Evolutionary conservation across 139 green algal genomes (phyloP).

Genomic region (Trebouxia sp.): DNA sequence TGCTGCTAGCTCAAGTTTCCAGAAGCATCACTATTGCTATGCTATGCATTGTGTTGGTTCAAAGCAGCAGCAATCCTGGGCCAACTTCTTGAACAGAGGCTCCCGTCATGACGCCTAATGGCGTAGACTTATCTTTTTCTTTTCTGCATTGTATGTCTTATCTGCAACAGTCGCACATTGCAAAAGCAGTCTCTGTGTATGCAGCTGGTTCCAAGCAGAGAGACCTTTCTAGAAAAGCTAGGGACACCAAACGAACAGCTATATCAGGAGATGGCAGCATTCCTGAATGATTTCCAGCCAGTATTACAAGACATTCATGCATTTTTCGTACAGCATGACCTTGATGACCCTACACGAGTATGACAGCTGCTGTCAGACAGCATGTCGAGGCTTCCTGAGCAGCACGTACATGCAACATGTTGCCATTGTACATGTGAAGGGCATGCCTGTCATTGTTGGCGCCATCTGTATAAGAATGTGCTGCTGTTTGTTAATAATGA

Average conservation of each 20-base stretch:
- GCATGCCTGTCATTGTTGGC: not conserved
- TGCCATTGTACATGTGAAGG: not conserved
- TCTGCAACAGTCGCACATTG: not conserved
- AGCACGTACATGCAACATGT: not conserved
- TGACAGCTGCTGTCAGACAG: constrained; percentile 6
- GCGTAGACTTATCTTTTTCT: too few species aligned
- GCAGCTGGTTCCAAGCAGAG: constrained; percentile 45
- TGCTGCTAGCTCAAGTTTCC: too few species aligned
- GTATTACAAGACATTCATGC: constrained; percentile 64
- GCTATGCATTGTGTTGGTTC: too few species aligned
- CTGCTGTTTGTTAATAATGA: too few species aligned
- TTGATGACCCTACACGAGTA: constrained; percentile 59
- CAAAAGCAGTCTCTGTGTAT: not conserved
- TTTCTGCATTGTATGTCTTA: too few species aligned
- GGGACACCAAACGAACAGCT: constrained; percentile 34
- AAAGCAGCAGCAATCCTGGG: too few species aligned
- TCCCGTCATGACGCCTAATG: too few species aligned
- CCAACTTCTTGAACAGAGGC: too few species aligned
- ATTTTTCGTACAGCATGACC: constrained; percentile 53
- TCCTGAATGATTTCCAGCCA: constrained; percentile 51
- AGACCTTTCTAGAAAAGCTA: constrained; percentile 51
- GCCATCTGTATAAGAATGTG: too few species aligned
- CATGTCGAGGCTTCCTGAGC: not conserved
- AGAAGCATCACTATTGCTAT: too few species aligned
- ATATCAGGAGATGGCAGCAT: constrained; percentile 49